Percentiles rank a stretch among this genome's conserved stretches.
phyloP scores from a whole-genome alignment of 805 yeast species.

The Cyberlindnera galapagoensis region DNA sequence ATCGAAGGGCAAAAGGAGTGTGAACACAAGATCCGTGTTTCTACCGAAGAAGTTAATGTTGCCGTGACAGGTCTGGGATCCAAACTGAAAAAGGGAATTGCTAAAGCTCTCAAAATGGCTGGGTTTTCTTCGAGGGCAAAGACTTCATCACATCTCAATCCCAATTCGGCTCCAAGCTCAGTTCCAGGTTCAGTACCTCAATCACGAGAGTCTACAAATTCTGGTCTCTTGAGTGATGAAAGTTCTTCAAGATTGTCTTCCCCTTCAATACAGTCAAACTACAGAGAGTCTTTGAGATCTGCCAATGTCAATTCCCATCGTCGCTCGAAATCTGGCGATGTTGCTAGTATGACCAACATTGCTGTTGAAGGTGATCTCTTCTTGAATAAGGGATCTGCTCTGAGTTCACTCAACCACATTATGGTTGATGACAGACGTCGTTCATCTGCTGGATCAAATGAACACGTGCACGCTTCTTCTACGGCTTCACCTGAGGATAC shows the following conservation, averaged over 20 bases:
- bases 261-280: background rate
- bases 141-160: background rate
- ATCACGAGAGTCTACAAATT: background rate
- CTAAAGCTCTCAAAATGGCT: slow-evolving; percentile 23
- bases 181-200: too few species aligned
- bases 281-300: background rate
- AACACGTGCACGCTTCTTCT: slow-evolving; percentile 1
- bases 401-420: slow-evolving; percentile 21
- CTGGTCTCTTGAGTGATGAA: slow-evolving; percentile 1
- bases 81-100: slow-evolving; percentile 35
- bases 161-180: background rate
- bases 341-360: slow-evolving; percentile 17
- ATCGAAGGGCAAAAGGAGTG: slow-evolving; percentile 23
- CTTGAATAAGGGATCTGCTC: slow-evolving; percentile 19
- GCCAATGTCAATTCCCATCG: slow-evolving; percentile 7
- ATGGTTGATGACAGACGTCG: slow-evolving; percentile 19
- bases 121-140: slow-evolving; percentile 5
- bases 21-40: slow-evolving; percentile 41
- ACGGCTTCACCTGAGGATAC: slow-evolving; percentile 2
- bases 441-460: slow-evolving; percentile 14
- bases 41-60: slow-evolving; percentile 61
- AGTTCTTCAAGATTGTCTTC: background rate
- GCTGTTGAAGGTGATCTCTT: slow-evolving; percentile 28
- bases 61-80: slow-evolving; percentile 83
- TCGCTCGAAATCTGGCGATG: slow-evolving; percentile 21